Base-by-base conservation (phyloP, 176 grass and related monocot genomes). In the Cenchrus americanus region DNA sequence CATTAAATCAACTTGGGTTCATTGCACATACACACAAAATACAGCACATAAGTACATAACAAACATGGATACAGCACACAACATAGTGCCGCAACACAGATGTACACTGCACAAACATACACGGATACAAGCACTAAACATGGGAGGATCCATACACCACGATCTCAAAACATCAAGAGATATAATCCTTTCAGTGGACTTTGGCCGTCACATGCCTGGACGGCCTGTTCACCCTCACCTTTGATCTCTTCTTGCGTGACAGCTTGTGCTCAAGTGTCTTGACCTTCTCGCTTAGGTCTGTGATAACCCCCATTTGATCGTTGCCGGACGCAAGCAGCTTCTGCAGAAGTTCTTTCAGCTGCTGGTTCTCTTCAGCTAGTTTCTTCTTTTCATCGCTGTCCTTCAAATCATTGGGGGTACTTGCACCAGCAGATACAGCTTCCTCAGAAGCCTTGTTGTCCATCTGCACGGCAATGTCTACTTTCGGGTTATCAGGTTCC, bases 281-380 rank as follows among this genome's bases (percentile, higher is more conserved):
- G 1, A 96, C 89, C 87, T 90, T 94, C 17, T 88, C 91, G 67
- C 85, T 88, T 4, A 98, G 86, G 11, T 90, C 87, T 14, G 79
- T 71, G 77, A 94, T 92, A 21, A 87, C 10, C 23, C 78, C 85
- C 49, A 92, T 62, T 37, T 95, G 93, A 18, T 84, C 72, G 17
- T 80, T 92, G 48, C 83, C 93, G 0, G 82, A 84, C 7, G 85
- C 53, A 11, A 98, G 86, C 44, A 94, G 73, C 46, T 84, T 93
- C 65, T 94, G 77, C 23, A 93, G 73, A 74, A 90, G 91, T 63
- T 83, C 85, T 54, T 83, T 90, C 73, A 95, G 80, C 73, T 90
- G 90, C 74, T 94, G 77, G 60, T 94, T 92, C 51, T 95, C 91
- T 62, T 95, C 87, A 5, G 69, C 71, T 52, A 90, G 49, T 24